Evolutionary conservation across 1,139 yeast species (phyloP), one percentile per base, ranked within the genome.

Genomic region (Scheffersomyces parashehatae): DNA sequence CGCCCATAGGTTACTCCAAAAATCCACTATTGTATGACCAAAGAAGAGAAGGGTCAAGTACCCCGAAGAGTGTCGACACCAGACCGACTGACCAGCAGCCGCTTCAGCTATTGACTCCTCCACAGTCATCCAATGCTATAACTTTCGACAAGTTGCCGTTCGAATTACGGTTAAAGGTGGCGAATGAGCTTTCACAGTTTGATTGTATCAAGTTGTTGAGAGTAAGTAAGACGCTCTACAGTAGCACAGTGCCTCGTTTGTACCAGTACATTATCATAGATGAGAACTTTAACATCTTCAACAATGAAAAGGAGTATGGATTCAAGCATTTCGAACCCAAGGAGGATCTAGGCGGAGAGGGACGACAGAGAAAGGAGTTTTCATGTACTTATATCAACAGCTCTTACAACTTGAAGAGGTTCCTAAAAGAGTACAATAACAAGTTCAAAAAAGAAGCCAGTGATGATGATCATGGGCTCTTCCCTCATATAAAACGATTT

Each of bases 201-300:
- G 81, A 73, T 46, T 59, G 73, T 29, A 49, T 74, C 8, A 66
- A 54, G 44, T 51, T 77, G 15, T 47, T 75, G 35, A 50, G 59
- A 5, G 68, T 68, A 0, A 65, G 60, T 47, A 64, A 50, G 31
- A 44, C 60, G 2, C 56, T 74, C 50, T 64, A 67, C 44, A 47
- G 44, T 1, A 54, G 68, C 1, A 63, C 73, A 0, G 49, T 65
- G 8, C 65, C 66, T 0, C 52, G 72, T 12, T 49, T 77, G 28
- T 74, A 72, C 50, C 68, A 65, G 37, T 61, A 64, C 32, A 62
- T 77, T 1, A 57, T 74, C 1, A 60, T 77, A 3, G 80, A 77
- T 51, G 60, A 62, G 31, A 51, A 58, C 40, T 73, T 59, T 48
- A 66, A 67, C 42, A 65, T 64, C 37, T 73, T 72, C 45, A 66